A percentile compares a stretch with the other conserved stretches of the same genome.
These are phyloP conservation scores for Mortierella sp. DNA, from an alignment of 371 early-diverging fungal genomes.

Conservation along the genomic window DNA sequence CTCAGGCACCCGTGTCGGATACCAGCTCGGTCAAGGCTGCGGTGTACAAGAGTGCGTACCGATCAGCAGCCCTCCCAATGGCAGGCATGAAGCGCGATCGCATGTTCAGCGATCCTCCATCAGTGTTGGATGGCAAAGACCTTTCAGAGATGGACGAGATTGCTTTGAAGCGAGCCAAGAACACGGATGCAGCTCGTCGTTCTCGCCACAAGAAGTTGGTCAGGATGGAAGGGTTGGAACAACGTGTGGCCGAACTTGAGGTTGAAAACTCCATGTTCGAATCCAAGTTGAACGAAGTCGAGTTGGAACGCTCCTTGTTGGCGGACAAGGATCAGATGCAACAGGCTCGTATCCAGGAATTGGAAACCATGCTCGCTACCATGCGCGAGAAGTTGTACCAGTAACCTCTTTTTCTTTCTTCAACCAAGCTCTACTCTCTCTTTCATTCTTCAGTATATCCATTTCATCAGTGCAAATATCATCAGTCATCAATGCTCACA, in stretches of 20 bases:
- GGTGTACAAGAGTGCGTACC: constrained; percentile 47
- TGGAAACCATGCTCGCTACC: constrained; percentile 25
- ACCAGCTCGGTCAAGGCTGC: constrained; percentile 31
- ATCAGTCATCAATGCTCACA: no score
- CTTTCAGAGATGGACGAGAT: constrained; percentile 66
- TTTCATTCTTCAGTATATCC: no score
- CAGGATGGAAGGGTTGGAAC: constrained; percentile 87
- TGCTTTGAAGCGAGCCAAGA: constrained; percentile 84
- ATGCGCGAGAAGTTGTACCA: constrained; percentile 36
- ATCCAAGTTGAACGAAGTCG: constrained; percentile 61
- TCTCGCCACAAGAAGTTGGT: constrained; percentile 88
- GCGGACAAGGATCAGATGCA: constrained; percentile 55
- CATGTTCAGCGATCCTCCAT: constrained; percentile 34
- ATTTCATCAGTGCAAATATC: no score
- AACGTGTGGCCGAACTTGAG: constrained; percentile 82
- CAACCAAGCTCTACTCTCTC: no score
- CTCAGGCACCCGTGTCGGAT: constrained; percentile 21
- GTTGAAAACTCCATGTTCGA: constrained; percentile 77
- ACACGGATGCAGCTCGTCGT: constrained; percentile 96
- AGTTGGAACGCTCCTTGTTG: constrained; percentile 50
- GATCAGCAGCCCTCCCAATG: constrained; percentile 34
- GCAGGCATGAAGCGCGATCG: constrained; percentile 33
- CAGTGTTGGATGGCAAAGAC: constrained; percentile 49
- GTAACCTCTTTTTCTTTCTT: not conserved
- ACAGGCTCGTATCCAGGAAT: constrained; percentile 49